These are phyloP conservation scores for Platanthera guangdongensis DNA, from an alignment of 106 monocot species.

Conservation along the genomic window DNA sequence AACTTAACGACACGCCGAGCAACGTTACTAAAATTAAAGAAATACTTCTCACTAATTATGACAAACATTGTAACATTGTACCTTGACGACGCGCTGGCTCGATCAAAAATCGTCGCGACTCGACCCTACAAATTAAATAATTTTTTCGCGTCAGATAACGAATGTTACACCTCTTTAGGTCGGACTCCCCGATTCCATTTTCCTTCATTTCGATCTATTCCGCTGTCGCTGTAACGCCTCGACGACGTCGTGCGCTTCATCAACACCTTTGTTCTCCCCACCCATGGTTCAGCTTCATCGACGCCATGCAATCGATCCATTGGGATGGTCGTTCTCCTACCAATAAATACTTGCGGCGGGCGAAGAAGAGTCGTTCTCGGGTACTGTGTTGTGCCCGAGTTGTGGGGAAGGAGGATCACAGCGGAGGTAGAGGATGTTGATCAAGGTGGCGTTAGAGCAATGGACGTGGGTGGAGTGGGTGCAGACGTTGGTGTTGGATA, in stretches of 20 bases:
- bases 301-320: conserved; percentile 15
- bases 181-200: not conserved
- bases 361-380: conserved; percentile 21
- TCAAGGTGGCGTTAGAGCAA: conserved; percentile 5
- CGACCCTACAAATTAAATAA: too few species aligned
- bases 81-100: too few species aligned
- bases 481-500: conserved; percentile 29
- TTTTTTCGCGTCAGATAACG: too few species aligned
- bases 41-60: too few species aligned
- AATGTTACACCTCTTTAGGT: too few species aligned
- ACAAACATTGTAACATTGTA: too few species aligned
- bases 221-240: not conserved
- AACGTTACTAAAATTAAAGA: too few species aligned
- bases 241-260: conserved; percentile 12
- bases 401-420: conserved; percentile 36
- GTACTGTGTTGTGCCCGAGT: conserved; percentile 19
- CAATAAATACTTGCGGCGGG: conserved; percentile 7
- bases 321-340: conserved; percentile 20
- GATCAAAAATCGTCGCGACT: too few species aligned
- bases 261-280: conserved; percentile 19
- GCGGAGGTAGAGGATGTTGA: conserved; percentile 14
- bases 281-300: conserved; percentile 38
- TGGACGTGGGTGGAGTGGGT: conserved; percentile 21
- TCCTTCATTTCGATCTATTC: not conserved
- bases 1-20: too few species aligned